phyloP scores from a whole-genome alignment of 192 early-diverging fungal genomes.

The Dissophora globulifera region DNA sequence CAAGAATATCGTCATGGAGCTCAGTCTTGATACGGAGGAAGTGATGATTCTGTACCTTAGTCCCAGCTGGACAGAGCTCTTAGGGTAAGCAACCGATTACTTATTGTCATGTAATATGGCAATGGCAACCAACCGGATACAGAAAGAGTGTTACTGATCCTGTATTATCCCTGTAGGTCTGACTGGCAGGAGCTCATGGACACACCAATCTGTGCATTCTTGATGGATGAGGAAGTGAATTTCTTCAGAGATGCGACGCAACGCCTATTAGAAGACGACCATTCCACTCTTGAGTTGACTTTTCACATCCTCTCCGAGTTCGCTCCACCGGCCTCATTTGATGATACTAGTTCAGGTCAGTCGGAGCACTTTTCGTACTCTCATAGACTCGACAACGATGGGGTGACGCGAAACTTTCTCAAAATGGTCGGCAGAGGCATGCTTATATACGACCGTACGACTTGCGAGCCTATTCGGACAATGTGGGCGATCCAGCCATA shows the following conservation, averaged over 20 bases:
- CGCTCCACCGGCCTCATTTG: conserved; percentile 41
- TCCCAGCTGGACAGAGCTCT: conserved; percentile 73
- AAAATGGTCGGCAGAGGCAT: conserved; percentile 90
- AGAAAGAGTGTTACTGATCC: too few relatives aligned
- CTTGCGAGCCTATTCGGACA: conserved; percentile 70
- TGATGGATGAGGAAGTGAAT: conserved; percentile 66
- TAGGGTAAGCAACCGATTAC: conserved; percentile 64
- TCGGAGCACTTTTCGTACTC: conserved; percentile 59
- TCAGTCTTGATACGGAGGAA: conserved; percentile 64
- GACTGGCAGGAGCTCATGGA: conserved; percentile 59
- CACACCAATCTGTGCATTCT: conserved; percentile 61
- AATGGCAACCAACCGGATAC: too few relatives aligned
- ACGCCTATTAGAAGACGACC: conserved; percentile 65
- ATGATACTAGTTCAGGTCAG: conserved; percentile 49
- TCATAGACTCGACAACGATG: conserved; percentile 10
- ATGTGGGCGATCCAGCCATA: conserved; percentile 84
- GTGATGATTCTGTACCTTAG: conserved; percentile 70
- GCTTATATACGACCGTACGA: conserved; percentile 77
- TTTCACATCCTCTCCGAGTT: conserved; percentile 58
- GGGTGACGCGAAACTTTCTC: conserved; percentile 51
- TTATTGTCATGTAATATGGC: too few relatives aligned
- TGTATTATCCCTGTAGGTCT: too few relatives aligned
- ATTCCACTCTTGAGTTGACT: conserved; percentile 71
- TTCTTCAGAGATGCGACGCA: conserved; percentile 70
- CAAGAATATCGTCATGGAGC: conserved; percentile 81